These are phyloP conservation scores for Pontederia paniculata DNA, from an alignment of 176 grass and related monocot genomes.

Conservation along the genomic window DNA sequence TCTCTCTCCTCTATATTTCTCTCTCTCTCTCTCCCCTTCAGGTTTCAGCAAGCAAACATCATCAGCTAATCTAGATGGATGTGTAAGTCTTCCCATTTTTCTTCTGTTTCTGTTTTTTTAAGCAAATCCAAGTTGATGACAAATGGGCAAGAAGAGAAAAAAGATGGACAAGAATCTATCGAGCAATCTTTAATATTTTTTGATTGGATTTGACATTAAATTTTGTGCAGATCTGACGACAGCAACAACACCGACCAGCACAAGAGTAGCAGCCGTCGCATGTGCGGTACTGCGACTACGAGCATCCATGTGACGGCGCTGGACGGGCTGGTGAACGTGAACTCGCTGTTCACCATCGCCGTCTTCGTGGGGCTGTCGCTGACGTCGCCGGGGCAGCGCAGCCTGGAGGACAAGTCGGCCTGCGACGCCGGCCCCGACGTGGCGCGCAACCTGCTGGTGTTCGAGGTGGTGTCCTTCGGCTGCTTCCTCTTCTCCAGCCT, in stretches of 20 bases:
- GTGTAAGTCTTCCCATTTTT: conserved; percentile 4
- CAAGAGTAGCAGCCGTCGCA: conserved; percentile 2
- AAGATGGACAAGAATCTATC: too few species aligned
- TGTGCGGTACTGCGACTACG: conserved; percentile 5
- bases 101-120: background rate
- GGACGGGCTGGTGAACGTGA: conserved; percentile 25
- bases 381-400: conserved; percentile 6
- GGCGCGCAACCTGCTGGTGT: conserved; percentile 19
- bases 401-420: conserved; percentile 5
- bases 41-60: conserved; percentile 1
- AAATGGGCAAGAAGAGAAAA: too few species aligned
- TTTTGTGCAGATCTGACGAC: conserved; percentile 7
- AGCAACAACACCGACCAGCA: conserved; percentile 6
- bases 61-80: background rate
- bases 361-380: conserved; percentile 24
- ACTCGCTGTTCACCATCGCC: conserved; percentile 24
- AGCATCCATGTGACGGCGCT: conserved; percentile 23
- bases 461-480: conserved; percentile 31
- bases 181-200: too few species aligned
- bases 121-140: too few species aligned
- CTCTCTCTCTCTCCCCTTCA: conserved; percentile 9
- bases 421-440: conserved; percentile 24
- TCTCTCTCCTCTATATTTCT: conserved; percentile 2
- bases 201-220: background rate
- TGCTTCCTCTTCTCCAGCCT: conserved; percentile 32